Evolutionary conservation across 768 basidiomycete species (phyloP).

Genomic region (Mycena venus): DNA sequence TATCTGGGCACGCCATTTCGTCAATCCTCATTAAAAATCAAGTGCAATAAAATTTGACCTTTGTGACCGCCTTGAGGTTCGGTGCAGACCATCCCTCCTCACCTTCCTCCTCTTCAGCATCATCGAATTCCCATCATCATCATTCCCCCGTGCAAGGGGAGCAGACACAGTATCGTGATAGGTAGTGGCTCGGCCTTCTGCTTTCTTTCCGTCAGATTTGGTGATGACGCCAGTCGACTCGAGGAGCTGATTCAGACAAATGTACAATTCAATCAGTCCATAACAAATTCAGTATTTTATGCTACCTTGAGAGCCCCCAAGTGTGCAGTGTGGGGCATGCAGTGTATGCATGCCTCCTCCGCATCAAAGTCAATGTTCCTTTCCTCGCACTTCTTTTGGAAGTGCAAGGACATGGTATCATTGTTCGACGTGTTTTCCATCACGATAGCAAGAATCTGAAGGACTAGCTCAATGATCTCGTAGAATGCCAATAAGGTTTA

Average conservation of each 20-base stretch:
- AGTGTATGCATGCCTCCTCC: background rate
- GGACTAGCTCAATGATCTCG: background rate
- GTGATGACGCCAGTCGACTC: slow-evolving; percentile 40
- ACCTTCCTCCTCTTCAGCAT: slow-evolving; percentile 27
- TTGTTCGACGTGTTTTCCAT: background rate
- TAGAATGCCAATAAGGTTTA: background rate
- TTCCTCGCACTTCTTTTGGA: background rate
- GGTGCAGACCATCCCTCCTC: background rate
- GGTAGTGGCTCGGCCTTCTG: background rate
- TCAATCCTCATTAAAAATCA: too few species aligned
- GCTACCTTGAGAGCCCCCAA: background rate
- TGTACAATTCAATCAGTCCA: background rate
- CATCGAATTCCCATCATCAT: slow-evolving; percentile 19
- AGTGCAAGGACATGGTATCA: background rate
- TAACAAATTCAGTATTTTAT: too few species aligned
- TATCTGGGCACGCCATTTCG: too few species aligned
- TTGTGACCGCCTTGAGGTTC: background rate
- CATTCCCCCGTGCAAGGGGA: background rate
- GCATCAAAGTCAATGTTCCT: background rate
- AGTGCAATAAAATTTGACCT: background rate
- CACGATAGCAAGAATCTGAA: background rate
- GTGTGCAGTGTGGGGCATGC: background rate
- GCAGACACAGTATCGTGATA: slow-evolving; percentile 29
- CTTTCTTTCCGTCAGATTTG: slow-evolving; percentile 17
- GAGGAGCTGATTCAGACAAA: slow-evolving; percentile 38